phyloP scores from a whole-genome alignment of 2,329 filamentous ascomycete species.

The Leptodontidium sp. region DNA sequence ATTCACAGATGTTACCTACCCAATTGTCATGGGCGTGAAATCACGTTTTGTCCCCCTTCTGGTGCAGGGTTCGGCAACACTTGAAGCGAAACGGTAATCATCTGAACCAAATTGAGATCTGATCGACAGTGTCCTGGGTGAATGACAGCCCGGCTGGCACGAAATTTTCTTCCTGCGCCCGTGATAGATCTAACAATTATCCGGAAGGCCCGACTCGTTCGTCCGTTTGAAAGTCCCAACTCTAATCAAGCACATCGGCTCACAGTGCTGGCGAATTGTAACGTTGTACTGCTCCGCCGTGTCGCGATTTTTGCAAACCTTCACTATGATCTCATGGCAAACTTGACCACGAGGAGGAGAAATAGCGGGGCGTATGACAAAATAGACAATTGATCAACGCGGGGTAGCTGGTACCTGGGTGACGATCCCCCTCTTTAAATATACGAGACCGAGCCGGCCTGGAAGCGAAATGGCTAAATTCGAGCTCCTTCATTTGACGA shows the following conservation, averaged over 20 bases:
- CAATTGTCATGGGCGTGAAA: too few relatives aligned
- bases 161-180: not conserved
- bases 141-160: not conserved
- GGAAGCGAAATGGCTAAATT: conserved; percentile 5
- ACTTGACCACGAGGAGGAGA: not conserved
- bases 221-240: not conserved
- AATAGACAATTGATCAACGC: not conserved
- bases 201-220: not conserved
- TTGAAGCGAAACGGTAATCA: not conserved
- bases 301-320: not conserved
- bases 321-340: conserved; percentile 1
- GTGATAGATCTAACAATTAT: not conserved
- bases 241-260: not conserved
- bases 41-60: too few relatives aligned
- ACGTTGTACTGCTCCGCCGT: conserved; percentile 26
- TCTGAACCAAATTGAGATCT: not conserved
- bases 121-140: not conserved
- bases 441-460: not conserved
- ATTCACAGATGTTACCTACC: not conserved
- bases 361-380: conserved; percentile 15
- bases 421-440: conserved; percentile 9
- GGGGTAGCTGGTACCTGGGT: conserved; percentile 11
- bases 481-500: conserved; percentile 9
- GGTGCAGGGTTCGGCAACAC: too few relatives aligned
- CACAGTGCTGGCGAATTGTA: conserved; percentile 23